Percentiles rank a stretch among this genome's conserved stretches.
These are phyloP conservation scores for Epicoccum nigrum DNA, from an alignment of 2,329 filamentous ascomycete species.

Conservation along the genomic window DNA sequence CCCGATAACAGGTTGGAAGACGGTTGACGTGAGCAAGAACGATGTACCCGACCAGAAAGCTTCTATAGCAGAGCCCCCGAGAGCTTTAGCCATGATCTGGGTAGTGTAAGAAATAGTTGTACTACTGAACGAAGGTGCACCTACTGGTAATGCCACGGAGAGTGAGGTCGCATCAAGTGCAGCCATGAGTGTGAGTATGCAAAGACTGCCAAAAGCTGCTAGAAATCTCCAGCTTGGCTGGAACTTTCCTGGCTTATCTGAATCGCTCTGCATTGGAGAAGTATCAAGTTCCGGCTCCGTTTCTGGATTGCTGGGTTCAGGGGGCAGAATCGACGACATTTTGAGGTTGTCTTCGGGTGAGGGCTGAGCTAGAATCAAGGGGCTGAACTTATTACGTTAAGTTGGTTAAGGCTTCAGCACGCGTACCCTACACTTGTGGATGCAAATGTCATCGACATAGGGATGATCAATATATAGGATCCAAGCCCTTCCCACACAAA, in stretches of 20 bases:
- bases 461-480: no score
- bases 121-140: neutral
- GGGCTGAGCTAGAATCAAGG: neutral
- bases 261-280: neutral
- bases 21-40: conserved; percentile 48
- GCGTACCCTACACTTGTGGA: no score
- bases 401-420: no score
- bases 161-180: conserved; percentile 71
- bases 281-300: neutral
- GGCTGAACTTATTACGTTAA: no score
- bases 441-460: no score
- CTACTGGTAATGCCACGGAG: conserved; percentile 62
- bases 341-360: neutral
- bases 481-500: no score
- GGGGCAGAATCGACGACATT: neutral
- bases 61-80: conserved; percentile 46
- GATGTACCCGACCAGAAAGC: conserved; percentile 52
- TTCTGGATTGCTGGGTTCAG: neutral
- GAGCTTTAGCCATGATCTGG: conserved; percentile 45
- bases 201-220: conserved; percentile 48
- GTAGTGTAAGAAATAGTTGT: conserved; percentile 7
- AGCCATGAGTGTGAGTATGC: conserved; percentile 64
- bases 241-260: neutral
- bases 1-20: conserved; percentile 50
- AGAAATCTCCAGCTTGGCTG: conserved; percentile 5